phyloP scores from a whole-genome alignment of 2,329 filamentous ascomycete species.

The Fusarium camptoceras region DNA sequence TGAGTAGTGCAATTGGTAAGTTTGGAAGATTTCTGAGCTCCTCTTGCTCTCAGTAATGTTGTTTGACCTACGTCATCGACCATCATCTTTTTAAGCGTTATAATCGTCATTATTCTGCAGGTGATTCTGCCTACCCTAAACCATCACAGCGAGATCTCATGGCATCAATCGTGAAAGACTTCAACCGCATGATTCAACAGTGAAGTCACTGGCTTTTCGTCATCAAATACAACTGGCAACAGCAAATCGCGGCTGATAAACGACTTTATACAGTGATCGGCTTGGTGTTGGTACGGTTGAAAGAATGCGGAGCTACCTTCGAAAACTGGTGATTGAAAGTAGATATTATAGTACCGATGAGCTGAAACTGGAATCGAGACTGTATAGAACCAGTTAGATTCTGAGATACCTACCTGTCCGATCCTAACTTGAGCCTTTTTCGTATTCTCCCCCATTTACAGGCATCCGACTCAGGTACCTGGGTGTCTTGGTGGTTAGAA shows the following conservation, averaged over 20 bases:
- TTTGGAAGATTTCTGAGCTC: not conserved
- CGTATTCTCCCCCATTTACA: not conserved
- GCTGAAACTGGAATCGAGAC: not conserved
- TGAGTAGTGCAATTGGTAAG: conserved; percentile 8
- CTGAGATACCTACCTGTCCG: not conserved
- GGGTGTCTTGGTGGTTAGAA: not conserved
- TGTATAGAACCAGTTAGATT: not conserved
- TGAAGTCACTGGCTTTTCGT: not conserved
- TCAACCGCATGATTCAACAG: not conserved
- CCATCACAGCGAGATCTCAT: not conserved
- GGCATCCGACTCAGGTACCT: not conserved
- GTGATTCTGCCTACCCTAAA: conserved; percentile 9
- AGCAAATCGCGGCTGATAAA: not conserved
- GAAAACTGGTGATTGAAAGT: not conserved
- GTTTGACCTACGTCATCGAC: conserved; percentile 33
- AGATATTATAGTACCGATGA: not conserved
- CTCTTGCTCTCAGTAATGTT: conserved; percentile 4
- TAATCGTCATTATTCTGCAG: conserved; percentile 28
- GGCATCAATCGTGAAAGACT: not conserved
- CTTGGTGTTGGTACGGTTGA: not conserved
- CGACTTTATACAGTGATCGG: not conserved
- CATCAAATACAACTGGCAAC: not conserved
- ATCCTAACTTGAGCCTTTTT: not conserved
- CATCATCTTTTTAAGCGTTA: conserved; percentile 25
- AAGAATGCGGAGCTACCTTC: not conserved